Evolutionary conservation across 495 filamentous ascomycete species (phyloP).

Genomic region (Neurospora pannonica): DNA sequence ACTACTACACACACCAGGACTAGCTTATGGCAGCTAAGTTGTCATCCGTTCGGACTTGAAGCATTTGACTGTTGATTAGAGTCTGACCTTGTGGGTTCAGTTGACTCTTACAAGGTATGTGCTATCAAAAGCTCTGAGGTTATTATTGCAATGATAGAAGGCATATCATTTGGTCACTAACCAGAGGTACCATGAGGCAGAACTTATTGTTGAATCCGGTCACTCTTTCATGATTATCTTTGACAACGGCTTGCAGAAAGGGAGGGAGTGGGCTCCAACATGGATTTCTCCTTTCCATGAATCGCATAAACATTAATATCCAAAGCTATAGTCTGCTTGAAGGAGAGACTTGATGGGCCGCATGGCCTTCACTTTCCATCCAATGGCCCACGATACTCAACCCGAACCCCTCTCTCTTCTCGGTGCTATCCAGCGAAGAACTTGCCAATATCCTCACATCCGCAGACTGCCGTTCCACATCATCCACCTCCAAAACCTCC

Average conservation of each 20-base stretch:
- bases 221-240: neutral
- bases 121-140: too few species aligned
- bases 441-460: neutral
- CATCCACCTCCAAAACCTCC: neutral
- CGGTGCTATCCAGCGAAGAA: neutral
- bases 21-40: too few species aligned
- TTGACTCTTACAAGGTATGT: too few species aligned
- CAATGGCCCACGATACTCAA: neutral
- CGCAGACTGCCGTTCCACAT: neutral
- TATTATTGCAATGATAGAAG: too few species aligned
- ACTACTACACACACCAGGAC: too few species aligned
- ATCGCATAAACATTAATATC: neutral
- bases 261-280: neutral
- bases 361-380: neutral
- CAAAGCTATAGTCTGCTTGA: neutral
- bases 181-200: too few species aligned
- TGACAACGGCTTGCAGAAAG: neutral
- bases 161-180: too few species aligned
- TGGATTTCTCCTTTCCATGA: neutral
- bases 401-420: neutral
- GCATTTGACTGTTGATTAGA: too few species aligned
- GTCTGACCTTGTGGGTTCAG: too few species aligned
- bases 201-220: neutral
- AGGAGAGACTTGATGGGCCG: neutral
- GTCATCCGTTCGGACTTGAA: too few species aligned